Evolutionary conservation across 305 asterid species (phyloP), one percentile per base, ranked within the genome.

Genomic region (Lippia alba): DNA sequence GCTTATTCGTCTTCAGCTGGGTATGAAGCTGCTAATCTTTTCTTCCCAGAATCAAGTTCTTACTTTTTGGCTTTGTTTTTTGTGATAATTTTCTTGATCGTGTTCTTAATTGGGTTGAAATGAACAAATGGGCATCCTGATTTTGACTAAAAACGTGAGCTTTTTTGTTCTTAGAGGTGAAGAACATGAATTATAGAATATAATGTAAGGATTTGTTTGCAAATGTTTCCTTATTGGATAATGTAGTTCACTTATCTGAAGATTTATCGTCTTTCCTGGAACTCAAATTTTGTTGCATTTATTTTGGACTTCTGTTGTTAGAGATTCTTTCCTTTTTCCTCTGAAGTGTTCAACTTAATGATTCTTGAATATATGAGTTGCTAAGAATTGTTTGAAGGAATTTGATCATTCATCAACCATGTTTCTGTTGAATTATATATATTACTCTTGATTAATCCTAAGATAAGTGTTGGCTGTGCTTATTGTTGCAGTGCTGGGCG

Each of bases 1-100:
- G 55, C 79, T 45, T 78, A 78, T 59, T 53, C 64, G 41, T 59
- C 76, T 44, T 24, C 73, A 6, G 12, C 7, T 15, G 30, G 79
- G 82, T 78, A 73, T 30, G 5, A 4, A 49, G 8, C 56, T 58
- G 6, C 6, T 34, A 11, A 5, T 24, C 17, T 8, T 46, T 36
- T 45, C 64, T n/a, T 56, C 15, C 20, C 16, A n/a, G 30, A 18
- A 16, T 61, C 15, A 17, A 44, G 2, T 17, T 17, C 20, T 44
- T 60, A 9, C 39, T 8, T 33, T 58, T n/a, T n/a, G n/a, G n/a
- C n/a, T n/a, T n/a, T 10, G 12, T 34, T 58, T 3, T 36, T 20
- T 56, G 14, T n/a, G 20, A 1, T 54, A 12, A 14, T 41, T 46
- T 20, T 36, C 15, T 19, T 58, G 46, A 33, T 33, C 20, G 44